Evolutionary conservation across 2,329 filamentous ascomycete genomes (phyloP), one percentile per base, ranked within the genome.

Genomic region (Sporothrix pseudoabietina): DNA sequence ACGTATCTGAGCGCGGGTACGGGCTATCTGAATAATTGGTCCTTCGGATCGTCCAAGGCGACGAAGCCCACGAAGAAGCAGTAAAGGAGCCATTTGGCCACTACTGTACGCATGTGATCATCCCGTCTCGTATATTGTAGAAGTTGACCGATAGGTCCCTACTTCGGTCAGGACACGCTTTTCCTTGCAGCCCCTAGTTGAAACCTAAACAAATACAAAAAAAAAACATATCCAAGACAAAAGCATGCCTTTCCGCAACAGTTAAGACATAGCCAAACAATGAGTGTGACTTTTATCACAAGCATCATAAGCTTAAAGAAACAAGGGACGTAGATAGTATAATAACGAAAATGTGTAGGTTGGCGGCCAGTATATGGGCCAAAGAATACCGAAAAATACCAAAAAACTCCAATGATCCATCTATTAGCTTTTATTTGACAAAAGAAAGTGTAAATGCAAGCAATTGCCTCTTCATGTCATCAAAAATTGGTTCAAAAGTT

Each of bases 1-100:
- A 94, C 92, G 0, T 98, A 98, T 80, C 84, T 98, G 71, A 93
- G 90, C 78, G 89, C 88, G 0, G 89, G 89, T 0, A 86, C 90
- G 2, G 90, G 91, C 1, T 84, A 90, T 76, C 80, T 94, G 81
- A 94, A 94, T 80, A 81, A 84, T 68, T 94, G 91, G 91, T 85
- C 88, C 76, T 82, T 92, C 74, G 78, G 74, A 32, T 30, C 63
- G 41, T 19, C 16, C 12, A 68, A 71, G 55, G 7, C 52, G 19
- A 76, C 79, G 65, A 68, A 71, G 55, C 8, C 44, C 8, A 76
- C 79, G 61, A 79, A 79, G 30, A 81, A 39, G 63, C 41, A 47
- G 61, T 73, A 59, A 59, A 26, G 5, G 26, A 14, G 16, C 35
- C 3, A 35, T 35, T 41, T 4, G 12, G 19, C n/a, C 19, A 63